These are phyloP conservation scores for Galeopsis tetrahit DNA, from an alignment of 257 asterid species.

Conservation along the genomic window DNA sequence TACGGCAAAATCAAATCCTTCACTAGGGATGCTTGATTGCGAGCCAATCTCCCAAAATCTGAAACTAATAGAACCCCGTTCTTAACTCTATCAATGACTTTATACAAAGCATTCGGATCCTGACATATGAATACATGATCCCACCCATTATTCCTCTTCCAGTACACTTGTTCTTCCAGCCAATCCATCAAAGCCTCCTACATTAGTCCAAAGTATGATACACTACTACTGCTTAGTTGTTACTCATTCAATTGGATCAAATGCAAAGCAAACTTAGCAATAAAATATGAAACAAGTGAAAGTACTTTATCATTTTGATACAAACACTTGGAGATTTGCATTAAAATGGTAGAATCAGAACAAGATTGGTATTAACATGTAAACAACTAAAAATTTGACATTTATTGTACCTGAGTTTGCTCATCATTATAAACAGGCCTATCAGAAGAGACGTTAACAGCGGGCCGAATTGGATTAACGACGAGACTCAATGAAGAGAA, in stretches of 20 bases:
- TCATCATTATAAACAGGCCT: constrained; percentile 67
- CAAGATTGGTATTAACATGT: not conserved
- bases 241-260: not conserved
- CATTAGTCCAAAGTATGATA: constrained; percentile 38
- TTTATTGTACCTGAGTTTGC: constrained; percentile 72
- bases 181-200: constrained; percentile 89
- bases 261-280: constrained; percentile 10
- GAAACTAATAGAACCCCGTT: constrained; percentile 92
- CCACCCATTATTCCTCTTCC: constrained; percentile 97
- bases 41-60: constrained; percentile 93
- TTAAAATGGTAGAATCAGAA: not conserved
- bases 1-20: constrained; percentile 94
- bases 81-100: constrained; percentile 79
- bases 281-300: not conserved
- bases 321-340: not conserved
- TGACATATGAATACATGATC: constrained; percentile 96
- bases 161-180: constrained; percentile 79
- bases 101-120: constrained; percentile 97
- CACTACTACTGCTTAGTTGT: constrained; percentile 4
- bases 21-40: constrained; percentile 82
- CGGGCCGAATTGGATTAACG: constrained; percentile 73
- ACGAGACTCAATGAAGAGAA: constrained; percentile 93
- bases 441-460: constrained; percentile 33
- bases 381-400: not conserved
- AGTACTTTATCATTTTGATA: not conserved